Percentiles rank a stretch among this genome's conserved stretches.
Conservation (phyloP, 257 asterid genomes). For the Osmanthus fragrans region DNA sequence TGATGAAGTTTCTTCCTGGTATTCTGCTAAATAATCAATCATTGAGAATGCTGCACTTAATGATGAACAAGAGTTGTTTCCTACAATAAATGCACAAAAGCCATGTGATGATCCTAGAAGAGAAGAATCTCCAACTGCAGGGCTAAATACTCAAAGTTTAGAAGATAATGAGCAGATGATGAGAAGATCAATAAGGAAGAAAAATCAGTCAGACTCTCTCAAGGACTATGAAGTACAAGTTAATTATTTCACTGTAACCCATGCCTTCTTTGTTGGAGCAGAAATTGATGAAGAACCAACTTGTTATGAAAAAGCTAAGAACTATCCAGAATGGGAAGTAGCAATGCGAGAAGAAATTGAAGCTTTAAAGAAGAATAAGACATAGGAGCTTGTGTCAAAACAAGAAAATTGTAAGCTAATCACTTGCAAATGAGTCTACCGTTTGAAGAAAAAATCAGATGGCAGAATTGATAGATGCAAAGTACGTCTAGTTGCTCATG, state of each 20-base stretch:
- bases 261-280: constrained; percentile 1
- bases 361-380: background rate
- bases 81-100: too few relatives aligned
- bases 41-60: too few relatives aligned
- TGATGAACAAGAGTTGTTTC: too few relatives aligned
- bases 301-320: constrained; percentile 17
- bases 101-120: too few relatives aligned
- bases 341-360: constrained; percentile 10
- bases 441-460: background rate
- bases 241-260: background rate
- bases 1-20: too few relatives aligned
- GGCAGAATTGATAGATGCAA: background rate
- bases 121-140: too few relatives aligned
- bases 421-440: constrained; percentile 24
- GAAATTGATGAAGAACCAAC: constrained; percentile 5
- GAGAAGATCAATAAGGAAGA: too few relatives aligned
- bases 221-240: constrained; percentile 9
- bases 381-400: background rate
- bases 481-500: constrained; percentile 8
- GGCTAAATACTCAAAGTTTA: too few relatives aligned
- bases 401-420: background rate
- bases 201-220: background rate
- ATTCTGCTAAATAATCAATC: too few relatives aligned
- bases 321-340: background rate
- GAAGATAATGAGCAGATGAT: too few relatives aligned